Conservation (phyloP, 805 yeast genomes). For the Pichia exigua region DNA sequence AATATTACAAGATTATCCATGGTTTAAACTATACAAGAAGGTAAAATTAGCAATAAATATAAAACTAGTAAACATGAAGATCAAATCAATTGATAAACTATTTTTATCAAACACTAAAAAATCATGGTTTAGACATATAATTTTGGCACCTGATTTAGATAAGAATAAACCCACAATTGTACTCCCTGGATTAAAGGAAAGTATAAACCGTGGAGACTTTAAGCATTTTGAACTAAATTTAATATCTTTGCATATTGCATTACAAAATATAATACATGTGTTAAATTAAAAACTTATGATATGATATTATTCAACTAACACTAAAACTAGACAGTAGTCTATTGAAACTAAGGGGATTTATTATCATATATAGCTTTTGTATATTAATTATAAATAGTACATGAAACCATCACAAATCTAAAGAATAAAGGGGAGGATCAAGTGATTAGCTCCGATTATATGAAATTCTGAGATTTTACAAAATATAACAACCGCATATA, state of each 20-base stretch:
- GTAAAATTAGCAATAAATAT: conserved; percentile 49
- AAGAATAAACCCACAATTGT: conserved; percentile 13
- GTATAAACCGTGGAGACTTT: conserved; percentile 37
- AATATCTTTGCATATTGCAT: conserved; percentile 2
- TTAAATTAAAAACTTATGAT: not conserved
- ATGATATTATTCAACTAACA: too few species aligned
- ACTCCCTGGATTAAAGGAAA: conserved; percentile 54
- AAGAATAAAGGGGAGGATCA: too few species aligned
- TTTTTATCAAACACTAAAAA: conserved; percentile 33
- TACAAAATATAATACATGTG: not conserved
- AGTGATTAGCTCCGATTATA: too few species aligned
- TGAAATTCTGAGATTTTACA: too few species aligned
- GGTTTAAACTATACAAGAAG: conserved; percentile 61
- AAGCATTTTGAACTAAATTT: conserved; percentile 23
- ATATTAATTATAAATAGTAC: too few species aligned
- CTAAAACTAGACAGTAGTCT: too few species aligned
- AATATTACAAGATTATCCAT: conserved; percentile 62
- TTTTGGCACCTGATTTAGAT: conserved; percentile 48
- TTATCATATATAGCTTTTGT: too few species aligned
- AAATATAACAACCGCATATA: too few species aligned
- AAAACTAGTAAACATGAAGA: conserved; percentile 44
- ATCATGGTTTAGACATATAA: conserved; percentile 55
- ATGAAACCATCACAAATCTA: too few species aligned
- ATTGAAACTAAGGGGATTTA: too few species aligned
- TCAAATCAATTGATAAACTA: conserved; percentile 48